phyloP scores from a whole-genome alignment of 1,139 yeast genomes.

The Sugiyamaella pinicola region DNA sequence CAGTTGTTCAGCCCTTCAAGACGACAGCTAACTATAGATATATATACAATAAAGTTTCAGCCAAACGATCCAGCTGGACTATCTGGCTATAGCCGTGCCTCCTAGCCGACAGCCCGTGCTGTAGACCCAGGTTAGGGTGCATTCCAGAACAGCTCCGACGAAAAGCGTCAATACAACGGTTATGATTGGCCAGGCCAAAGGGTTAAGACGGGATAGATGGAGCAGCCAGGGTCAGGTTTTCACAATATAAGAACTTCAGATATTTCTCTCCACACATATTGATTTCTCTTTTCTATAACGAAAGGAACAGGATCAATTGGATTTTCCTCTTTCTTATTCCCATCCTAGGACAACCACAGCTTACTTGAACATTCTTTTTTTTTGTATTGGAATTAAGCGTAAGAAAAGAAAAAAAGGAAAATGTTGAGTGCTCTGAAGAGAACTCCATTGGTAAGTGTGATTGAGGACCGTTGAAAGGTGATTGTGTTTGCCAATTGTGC shows the following conservation, averaged over 20 bases:
- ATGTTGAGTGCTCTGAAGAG: slow-evolving; percentile 35
- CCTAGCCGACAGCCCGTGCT: neutral
- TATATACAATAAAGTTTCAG: too few relatives aligned
- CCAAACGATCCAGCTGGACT: too few relatives aligned
- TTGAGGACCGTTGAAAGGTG: too few relatives aligned
- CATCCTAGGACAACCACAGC: neutral
- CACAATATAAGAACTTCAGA: neutral
- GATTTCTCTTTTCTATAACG: slow-evolving; percentile 2
- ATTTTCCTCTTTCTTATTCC: slow-evolving; percentile 1
- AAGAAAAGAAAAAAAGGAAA: slow-evolving; percentile 4
- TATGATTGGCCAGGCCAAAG: slow-evolving; percentile 3
- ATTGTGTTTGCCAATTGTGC: neutral
- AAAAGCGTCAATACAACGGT: slow-evolving; percentile 6
- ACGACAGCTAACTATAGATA: too few relatives aligned
- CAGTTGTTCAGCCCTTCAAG: too few relatives aligned
- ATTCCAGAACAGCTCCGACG: slow-evolving; percentile 1
- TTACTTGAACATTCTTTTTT: neutral
- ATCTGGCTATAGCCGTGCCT: neutral
- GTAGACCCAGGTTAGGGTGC: slow-evolving; percentile 17
- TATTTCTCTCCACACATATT: slow-evolving; percentile 12
- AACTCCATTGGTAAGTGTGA: slow-evolving; percentile 31
- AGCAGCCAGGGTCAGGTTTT: slow-evolving; percentile 14
- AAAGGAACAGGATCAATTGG: slow-evolving; percentile 3
- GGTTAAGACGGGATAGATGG: slow-evolving; percentile 5
- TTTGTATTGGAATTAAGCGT: neutral